Evolutionary conservation across 768 basidiomycete species (phyloP), one percentile per base, ranked within the genome.

Genomic region (Boletellus sp.): DNA sequence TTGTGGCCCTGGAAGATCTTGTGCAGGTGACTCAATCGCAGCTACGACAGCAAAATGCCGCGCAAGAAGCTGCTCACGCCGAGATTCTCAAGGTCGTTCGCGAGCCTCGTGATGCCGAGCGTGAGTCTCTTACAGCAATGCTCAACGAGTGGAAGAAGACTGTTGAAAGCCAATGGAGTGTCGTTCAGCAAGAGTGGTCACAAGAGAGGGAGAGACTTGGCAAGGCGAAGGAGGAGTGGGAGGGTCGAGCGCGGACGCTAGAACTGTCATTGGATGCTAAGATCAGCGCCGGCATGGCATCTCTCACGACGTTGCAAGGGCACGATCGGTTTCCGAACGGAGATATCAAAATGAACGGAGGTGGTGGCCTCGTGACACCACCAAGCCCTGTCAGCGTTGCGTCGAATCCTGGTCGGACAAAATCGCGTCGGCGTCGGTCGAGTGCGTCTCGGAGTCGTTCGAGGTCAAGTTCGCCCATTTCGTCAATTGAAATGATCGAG

Each of bases 151-250:
- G 90, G 89, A 87, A 85, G 65, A 83, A 80, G 60, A 74, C 72
- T 11, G 81, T 94, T 20, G 91, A 94, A 58, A 86, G 84, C 9
- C 80, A 84, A 43, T 94, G 90, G 90, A 78, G 72, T 32, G 71
- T 68, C 24, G 84, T 94, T 28, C 81, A 85, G 58, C 85, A 90
- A 56, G 87, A 88, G 48, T 96, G 92, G 92, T 77, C 76, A 2
- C 74, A 79, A 33, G 94, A 96, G 67, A 76, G 92, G 4, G 85
- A 86, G 52, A 75, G 90, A 17, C 74, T 96, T 11, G 26, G 76
- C 35, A 72, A 77, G 17, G 90, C 90, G 12, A 76, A 85, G 42
- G 83, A 88, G 36, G 90, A 94, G 57, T 94, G 88, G 85, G 94
- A 94, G 68, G 69, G 51, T 6, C 76, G 81, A 47, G 71, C 79